Evolutionary conservation across 202 grass and related monocot species (phyloP), one percentile per base, ranked within the genome.

Genomic region (Brachypodium distachyon): DNA sequence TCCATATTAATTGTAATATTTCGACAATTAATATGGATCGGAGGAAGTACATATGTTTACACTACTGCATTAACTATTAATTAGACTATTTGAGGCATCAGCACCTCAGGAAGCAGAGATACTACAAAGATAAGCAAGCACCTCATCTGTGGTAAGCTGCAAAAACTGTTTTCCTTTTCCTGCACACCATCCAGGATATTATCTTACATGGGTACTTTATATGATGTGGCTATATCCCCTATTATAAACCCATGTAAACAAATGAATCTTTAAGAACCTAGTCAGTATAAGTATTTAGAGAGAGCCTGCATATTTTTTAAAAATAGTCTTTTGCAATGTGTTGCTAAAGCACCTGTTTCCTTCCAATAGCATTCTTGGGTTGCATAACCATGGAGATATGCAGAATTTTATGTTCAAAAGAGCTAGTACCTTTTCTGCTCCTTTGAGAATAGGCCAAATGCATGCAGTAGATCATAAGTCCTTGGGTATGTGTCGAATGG

Each of bases 401-500:
- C 12, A 46, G 41, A 67, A 59, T 43, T 50, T 59, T 27, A 66
- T 54, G 19, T 58, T 63, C 12, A 67, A 75, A 67, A 39, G 28
- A 22, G 19, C 19, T 64, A 53, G 9, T 91, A 93, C 93, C 93
- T 93, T 83, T 86, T 87, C 66, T 90, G 68, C 59, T 97, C 94
- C 46, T 87, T 81, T 39, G 94, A 97, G 86, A 97, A 97, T 75
- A 97, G 76, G 49, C 88, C 59, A 32, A 31, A 97, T 71, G 94
- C 91, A 84, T 97, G 94, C 72, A 97, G 52, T 9, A 97, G 73
- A 83, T 94, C 88, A 8, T 97, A 97, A 9, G 94, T 97, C 88
- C 94, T 94, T 88, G 94, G 94, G 79, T 97, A 97, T 44, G 94
- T 97, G 69, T 97, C 94, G 60, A 97, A 97, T 73, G 94, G 88